phyloP scores from a whole-genome alignment of 2,329 filamentous ascomycete genomes.

The Sordariomycetes sp. region DNA sequence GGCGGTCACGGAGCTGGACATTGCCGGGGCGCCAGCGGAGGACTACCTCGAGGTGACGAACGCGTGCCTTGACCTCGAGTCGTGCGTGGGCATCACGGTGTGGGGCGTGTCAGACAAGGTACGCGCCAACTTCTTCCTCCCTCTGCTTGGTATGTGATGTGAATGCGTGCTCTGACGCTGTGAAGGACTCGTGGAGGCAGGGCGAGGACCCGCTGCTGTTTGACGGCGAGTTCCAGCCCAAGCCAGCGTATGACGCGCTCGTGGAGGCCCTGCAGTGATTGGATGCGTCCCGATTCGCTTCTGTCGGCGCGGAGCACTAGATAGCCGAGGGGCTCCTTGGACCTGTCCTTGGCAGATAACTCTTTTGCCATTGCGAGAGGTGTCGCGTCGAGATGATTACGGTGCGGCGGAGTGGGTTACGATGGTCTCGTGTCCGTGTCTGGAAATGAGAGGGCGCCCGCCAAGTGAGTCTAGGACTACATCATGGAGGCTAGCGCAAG shows the following conservation, averaged over 20 bases:
- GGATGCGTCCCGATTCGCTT: constrained; percentile 1
- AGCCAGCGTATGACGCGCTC: constrained; percentile 35
- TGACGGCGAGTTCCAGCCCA: constrained; percentile 34
- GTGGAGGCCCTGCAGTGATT: constrained; percentile 16
- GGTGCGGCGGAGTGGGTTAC: too few species aligned
- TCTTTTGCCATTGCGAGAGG: too few species aligned
- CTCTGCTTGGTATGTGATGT: not conserved
- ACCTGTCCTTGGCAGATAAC: too few species aligned
- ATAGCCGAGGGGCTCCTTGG: not conserved
- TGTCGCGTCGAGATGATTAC: too few species aligned
- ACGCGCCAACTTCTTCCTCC: not conserved
- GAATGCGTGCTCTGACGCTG: not conserved
- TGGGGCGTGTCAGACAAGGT: constrained; percentile 36
- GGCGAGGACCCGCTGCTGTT: constrained; percentile 37
- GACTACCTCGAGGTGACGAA: constrained; percentile 46
- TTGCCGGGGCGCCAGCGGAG: constrained; percentile 35
- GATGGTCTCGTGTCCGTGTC: too few species aligned
- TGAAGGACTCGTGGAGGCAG: constrained; percentile 33
- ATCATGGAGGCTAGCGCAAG: too few species aligned
- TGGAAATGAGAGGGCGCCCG: too few species aligned
- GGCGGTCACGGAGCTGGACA: constrained; percentile 57
- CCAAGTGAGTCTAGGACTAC: too few species aligned
- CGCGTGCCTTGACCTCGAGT: constrained; percentile 41
- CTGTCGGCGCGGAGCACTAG: not conserved
- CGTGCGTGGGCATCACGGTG: constrained; percentile 54